Conservation (phyloP, 2,329 filamentous ascomycete genomes). For the Metarhizium anisopliae region DNA sequence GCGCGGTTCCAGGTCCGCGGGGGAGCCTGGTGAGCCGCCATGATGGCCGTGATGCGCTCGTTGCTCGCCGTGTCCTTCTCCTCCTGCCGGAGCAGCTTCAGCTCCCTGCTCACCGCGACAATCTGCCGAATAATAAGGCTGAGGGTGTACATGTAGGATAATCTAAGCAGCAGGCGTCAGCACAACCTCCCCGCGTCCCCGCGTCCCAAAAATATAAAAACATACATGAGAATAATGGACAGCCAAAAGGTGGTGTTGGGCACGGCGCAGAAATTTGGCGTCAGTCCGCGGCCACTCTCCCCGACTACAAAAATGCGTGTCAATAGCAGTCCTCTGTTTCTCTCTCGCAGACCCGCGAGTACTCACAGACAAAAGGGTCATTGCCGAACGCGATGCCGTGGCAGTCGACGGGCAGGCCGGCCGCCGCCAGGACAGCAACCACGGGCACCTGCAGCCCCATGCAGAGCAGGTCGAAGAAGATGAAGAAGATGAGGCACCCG, state of each 20-base stretch:
- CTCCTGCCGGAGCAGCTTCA: background rate
- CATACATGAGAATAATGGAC: background rate
- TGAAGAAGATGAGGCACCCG: background rate
- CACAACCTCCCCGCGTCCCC: background rate
- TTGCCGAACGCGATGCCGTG: background rate
- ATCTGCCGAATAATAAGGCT: background rate
- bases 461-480: conserved; percentile 1
- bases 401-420: background rate
- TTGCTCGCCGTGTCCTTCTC: background rate
- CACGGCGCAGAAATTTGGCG: background rate
- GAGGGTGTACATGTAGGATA: background rate
- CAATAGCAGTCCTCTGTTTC: too few relatives aligned
- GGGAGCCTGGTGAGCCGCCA: background rate
- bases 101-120: background rate
- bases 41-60: background rate
- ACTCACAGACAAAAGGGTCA: background rate
- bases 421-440: background rate
- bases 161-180: background rate
- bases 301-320: background rate
- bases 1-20: background rate
- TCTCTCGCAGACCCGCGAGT: too few relatives aligned
- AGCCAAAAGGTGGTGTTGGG: background rate
- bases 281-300: background rate
- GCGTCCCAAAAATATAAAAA: background rate
- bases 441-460: background rate